phyloP scores from a whole-genome alignment of 768 basidiomycete genomes.

The Naganishia antarctica region DNA sequence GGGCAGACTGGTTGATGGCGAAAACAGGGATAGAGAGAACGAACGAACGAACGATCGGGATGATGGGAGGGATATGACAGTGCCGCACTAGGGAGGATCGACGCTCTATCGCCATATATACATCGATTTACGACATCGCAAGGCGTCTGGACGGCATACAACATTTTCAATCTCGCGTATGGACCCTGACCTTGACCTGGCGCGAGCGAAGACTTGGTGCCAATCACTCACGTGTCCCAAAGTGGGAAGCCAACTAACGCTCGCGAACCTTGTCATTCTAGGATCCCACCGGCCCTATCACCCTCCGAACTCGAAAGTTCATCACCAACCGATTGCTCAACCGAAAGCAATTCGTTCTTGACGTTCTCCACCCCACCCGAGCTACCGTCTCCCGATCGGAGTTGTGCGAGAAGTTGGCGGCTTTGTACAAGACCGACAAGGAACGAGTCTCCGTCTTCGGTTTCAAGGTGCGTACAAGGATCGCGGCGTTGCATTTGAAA shows the following conservation, averaged over 20 bases:
- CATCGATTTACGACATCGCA: no score
- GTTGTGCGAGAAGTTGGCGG: conserved; percentile 84
- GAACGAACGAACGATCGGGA: neutral
- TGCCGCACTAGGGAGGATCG: no score
- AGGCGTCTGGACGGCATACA: no score
- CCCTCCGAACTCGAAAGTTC: conserved; percentile 97
- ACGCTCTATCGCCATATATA: no score
- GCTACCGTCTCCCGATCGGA: conserved; percentile 89
- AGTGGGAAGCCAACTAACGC: no score
- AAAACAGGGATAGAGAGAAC: neutral
- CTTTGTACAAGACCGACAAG: conserved; percentile 88
- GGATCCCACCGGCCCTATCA: conserved; percentile 64
- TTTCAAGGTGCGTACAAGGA: conserved; percentile 52
- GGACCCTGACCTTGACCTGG: no score
- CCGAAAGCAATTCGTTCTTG: conserved; percentile 88
- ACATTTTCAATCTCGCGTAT: no score
- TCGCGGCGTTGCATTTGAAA: neutral
- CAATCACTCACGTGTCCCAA: no score
- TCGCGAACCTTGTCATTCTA: neutral
- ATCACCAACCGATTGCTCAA: conserved; percentile 96
- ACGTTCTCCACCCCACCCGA: conserved; percentile 72
- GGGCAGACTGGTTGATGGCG: no score
- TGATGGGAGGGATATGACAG: no score
- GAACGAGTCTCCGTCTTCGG: conserved; percentile 88
- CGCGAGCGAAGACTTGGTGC: no score